Base-by-base conservation (phyloP, 805 yeast genomes). In the Spathaspora hagerdaliae region DNA sequence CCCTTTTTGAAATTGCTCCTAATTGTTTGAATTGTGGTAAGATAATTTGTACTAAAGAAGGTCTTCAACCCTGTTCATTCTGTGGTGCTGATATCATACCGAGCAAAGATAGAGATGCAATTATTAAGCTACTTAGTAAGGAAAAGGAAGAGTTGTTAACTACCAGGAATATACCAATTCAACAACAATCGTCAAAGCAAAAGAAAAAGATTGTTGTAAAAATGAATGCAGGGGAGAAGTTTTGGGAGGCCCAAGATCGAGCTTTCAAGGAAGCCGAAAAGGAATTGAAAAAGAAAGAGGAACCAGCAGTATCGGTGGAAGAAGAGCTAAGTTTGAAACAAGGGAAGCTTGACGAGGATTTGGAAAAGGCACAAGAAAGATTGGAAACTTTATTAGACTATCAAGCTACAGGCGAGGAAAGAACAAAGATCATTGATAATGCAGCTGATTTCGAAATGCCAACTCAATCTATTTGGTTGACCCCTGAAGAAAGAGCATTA, bases 11-110 rank as follows among this genome's bases (percentile, higher is more conserved):
- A 46, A 77, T 85, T 51, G 94, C 95, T 2, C 98, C 99, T 1
- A 94, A 94, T 60, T 94, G 99, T 57, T 65, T 94, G 36, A 82
- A 85, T 48, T 94, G 99, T 62, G 99, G 99, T 9, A 87, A 90
- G 62, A 87, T 94, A 36, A 87, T 94, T 2, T 94, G 99, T 68
- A 75, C 77, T 4, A 83, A 83, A 54, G 98, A 94, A 59, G 98
- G 98, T 0, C 68, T 88, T 24, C 94, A 91, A 48, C 94, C 94
- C 3, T 94, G 99, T 58, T 77, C 94, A 2, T 85, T 67, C 50
- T 94, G 99, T 67, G 87, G 89, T 0, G 60, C 73, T 26, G 85
- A 81, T 31, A 64, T 94, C 36, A 70, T 94, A 14, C 73, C 81
- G 6, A 59, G 65, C 9, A 76, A 75, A n/a, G 96, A 91, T 51